Evolutionary conservation across 768 basidiomycete genomes (phyloP).

Genomic region (Pulveroboletus frians): DNA sequence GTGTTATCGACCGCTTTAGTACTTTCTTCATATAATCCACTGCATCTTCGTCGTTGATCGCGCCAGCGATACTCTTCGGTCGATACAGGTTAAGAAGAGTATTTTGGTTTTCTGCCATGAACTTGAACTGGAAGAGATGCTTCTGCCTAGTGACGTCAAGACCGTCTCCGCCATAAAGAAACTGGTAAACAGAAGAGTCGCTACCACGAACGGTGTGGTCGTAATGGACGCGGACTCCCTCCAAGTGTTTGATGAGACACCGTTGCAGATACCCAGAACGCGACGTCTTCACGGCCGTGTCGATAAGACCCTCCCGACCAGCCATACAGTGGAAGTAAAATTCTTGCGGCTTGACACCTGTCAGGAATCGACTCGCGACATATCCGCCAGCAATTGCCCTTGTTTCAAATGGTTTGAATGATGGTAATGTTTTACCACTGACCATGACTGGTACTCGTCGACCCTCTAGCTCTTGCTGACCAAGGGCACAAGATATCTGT

Average conservation of each 20-base stretch:
- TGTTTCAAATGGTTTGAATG: conserved; percentile 97
- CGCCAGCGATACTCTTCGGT: conserved; percentile 52
- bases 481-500: conserved; percentile 96
- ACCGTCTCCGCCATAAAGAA: conserved; percentile 94
- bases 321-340: conserved; percentile 99
- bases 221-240: conserved; percentile 95
- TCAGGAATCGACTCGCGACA: conserved; percentile 97
- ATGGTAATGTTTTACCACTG: conserved; percentile 95
- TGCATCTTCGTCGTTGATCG: conserved; percentile 66
- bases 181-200: conserved; percentile 91
- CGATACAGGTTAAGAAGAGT: conserved; percentile 71
- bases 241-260: conserved; percentile 97
- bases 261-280: conserved; percentile 98
- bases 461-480: conserved; percentile 97
- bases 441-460: conserved; percentile 99
- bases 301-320: conserved; percentile 96
- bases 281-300: conserved; percentile 98
- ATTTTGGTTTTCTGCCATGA: conserved; percentile 79
- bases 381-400: conserved; percentile 97
- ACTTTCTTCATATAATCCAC: conserved; percentile 82
- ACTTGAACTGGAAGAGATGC: conserved; percentile 90
- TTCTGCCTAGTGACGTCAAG: conserved; percentile 97
- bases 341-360: conserved; percentile 96
- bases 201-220: conserved; percentile 97
- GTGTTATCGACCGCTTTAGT: conserved; percentile 61